A percentile compares a stretch with the other conserved stretches of the same genome.
phyloP scores from a whole-genome alignment of 2,329 filamentous ascomycete genomes.

The Aspergillus terreus region DNA sequence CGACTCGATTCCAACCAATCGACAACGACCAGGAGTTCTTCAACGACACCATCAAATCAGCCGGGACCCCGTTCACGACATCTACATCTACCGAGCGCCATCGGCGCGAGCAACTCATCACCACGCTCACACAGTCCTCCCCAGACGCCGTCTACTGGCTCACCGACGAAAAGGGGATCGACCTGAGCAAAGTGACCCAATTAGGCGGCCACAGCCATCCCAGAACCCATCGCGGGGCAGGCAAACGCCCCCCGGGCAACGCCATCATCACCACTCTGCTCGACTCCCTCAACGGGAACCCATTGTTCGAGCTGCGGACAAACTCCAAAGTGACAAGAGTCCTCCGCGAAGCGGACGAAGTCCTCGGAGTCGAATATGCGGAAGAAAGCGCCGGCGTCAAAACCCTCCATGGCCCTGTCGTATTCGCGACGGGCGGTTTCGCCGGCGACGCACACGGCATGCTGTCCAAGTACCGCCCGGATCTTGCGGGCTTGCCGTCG shows the following conservation, averaged over 20 bases:
- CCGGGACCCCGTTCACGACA: constrained; percentile 38
- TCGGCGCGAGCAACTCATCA: constrained; percentile 45
- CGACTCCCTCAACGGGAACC: constrained; percentile 47
- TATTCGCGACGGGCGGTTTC: constrained; percentile 62
- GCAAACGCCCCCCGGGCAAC: constrained; percentile 54
- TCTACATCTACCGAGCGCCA: constrained; percentile 27
- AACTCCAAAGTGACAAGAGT: constrained; percentile 53
- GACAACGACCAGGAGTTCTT: constrained; percentile 45
- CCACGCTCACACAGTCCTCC: constrained; percentile 48
- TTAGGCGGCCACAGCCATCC: constrained; percentile 58
- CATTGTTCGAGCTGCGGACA: constrained; percentile 52
- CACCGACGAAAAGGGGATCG: constrained; percentile 53
- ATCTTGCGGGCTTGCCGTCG: constrained; percentile 57
- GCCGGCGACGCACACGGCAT: constrained; percentile 59
- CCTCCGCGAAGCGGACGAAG: constrained; percentile 31
- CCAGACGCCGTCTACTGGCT: constrained; percentile 55
- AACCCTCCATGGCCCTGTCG: constrained; percentile 49
- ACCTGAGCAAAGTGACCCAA: constrained; percentile 56
- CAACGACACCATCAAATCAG: constrained; percentile 56
- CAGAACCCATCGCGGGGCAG: constrained; percentile 56
- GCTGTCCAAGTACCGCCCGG: constrained; percentile 55
- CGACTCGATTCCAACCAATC: constrained; percentile 53
- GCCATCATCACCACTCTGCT: constrained; percentile 56
- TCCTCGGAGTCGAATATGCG: constrained; percentile 53
- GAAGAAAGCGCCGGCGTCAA: constrained; percentile 21